Percentiles rank a stretch among this genome's conserved stretches.
Conservation (phyloP, 768 basidiomycete species). For the Kwoniella shandongensis region DNA sequence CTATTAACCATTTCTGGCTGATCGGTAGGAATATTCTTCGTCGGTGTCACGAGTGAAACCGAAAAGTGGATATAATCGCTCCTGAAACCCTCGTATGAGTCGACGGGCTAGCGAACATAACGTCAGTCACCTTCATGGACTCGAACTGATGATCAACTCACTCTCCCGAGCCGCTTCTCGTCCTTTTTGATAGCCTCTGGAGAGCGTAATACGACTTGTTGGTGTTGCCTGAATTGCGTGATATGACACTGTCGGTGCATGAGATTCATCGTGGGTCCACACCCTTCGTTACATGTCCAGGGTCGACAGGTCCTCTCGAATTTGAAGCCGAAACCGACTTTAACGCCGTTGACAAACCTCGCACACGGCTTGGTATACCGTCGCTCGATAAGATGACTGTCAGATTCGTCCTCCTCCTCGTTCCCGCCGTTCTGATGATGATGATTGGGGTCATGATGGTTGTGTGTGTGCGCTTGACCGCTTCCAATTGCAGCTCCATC, state of each 20-base stretch:
- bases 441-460: background rate
- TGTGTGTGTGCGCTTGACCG: constrained; percentile 3
- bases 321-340: constrained; percentile 79
- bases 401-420: constrained; percentile 26
- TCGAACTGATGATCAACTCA: background rate
- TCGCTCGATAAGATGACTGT: constrained; percentile 33
- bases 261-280: constrained; percentile 57
- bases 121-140: background rate
- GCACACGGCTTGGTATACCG: constrained; percentile 71
- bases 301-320: constrained; percentile 78
- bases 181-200: constrained; percentile 34
- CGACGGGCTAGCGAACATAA: constrained; percentile 49
- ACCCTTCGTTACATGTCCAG: constrained; percentile 61
- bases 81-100: constrained; percentile 84
- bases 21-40: constrained; percentile 31
- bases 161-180: constrained; percentile 25
- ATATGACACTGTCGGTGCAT: constrained; percentile 76
- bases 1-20: constrained; percentile 57
- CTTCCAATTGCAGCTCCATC: constrained; percentile 52
- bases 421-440: background rate
- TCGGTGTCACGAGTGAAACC: constrained; percentile 73
- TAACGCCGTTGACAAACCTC: constrained; percentile 76
- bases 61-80: constrained; percentile 93
- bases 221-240: constrained; percentile 78
- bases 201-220: constrained; percentile 64